These are phyloP conservation scores for Suhomyces xylopsoci DNA, from an alignment of 805 yeast species.

Conservation along the genomic window DNA sequence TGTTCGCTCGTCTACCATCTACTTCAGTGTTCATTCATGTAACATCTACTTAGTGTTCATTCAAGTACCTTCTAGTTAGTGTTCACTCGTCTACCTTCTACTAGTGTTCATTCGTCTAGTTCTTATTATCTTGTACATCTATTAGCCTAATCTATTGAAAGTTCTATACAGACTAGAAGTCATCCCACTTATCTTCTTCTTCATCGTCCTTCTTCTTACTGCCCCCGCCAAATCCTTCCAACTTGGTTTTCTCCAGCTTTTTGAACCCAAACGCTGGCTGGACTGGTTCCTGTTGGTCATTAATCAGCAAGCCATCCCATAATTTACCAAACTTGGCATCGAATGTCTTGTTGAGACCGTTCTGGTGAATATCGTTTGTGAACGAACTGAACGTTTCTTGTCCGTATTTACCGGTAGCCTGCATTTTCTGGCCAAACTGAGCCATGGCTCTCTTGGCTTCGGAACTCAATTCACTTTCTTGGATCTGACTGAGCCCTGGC, in stretches of 20 bases:
- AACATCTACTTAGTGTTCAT: too few relatives aligned
- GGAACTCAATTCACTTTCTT: constrained; percentile 69
- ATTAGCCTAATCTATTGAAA: not conserved
- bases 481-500: constrained; percentile 81
- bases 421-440: constrained; percentile 93
- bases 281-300: constrained; percentile 35
- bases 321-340: constrained; percentile 47
- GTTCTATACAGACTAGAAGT: constrained; percentile 36
- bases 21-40: too few relatives aligned
- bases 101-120: not conserved
- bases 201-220: constrained; percentile 30
- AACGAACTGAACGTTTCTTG: constrained; percentile 62
- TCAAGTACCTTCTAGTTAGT: too few relatives aligned
- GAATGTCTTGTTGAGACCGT: constrained; percentile 32
- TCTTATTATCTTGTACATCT: not conserved
- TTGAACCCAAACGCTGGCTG: constrained; percentile 69
- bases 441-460: constrained; percentile 93
- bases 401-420: constrained; percentile 78
- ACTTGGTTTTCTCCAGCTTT: constrained; percentile 57
- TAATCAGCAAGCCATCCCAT: constrained; percentile 52
- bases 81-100: too few relatives aligned
- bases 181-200: constrained; percentile 68
- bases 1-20: too few relatives aligned
- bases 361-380: constrained; percentile 44
- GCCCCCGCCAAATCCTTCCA: constrained; percentile 48